Percentiles rank a stretch among this genome's conserved stretches.
phyloP scores from a whole-genome alignment of 2,329 filamentous ascomycete species.

The Sclerotinia borealis region DNA sequence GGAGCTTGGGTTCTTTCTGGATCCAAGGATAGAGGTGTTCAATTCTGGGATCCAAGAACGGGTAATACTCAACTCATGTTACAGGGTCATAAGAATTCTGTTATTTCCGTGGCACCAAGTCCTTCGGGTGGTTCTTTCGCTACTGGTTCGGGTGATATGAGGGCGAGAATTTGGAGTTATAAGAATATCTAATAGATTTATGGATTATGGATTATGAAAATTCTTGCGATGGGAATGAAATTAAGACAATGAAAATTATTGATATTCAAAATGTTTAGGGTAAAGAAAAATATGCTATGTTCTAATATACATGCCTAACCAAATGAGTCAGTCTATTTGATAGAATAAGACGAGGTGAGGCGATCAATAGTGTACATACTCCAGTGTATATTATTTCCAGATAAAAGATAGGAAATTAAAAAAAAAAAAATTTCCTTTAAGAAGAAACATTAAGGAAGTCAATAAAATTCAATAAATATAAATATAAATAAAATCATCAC shows the following conservation, averaged over 20 bases:
- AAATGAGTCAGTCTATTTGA: no score
- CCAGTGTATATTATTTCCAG: no score
- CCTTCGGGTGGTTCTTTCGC: slow-evolving; percentile 80
- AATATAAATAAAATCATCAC: no score
- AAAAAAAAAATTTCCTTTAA: no score
- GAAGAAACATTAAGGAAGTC: no score
- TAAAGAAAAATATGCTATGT: no score
- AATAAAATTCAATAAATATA: no score
- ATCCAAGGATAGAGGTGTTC: slow-evolving; percentile 93
- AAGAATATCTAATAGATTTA: slow-evolving; percentile 32
- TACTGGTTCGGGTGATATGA: slow-evolving; percentile 95
- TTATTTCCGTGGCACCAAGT: slow-evolving; percentile 94
- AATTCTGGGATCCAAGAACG: slow-evolving; percentile 96
- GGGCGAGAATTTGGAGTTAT: slow-evolving; percentile 94
- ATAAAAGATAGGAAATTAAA: no score
- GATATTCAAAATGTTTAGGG: background rate
- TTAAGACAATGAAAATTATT: background rate
- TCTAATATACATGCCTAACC: no score
- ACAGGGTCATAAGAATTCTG: slow-evolving; percentile 97
- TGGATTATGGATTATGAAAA: no score
- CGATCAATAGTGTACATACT: no score
- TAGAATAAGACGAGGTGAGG: no score
- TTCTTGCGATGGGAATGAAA: background rate
- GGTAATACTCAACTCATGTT: slow-evolving; percentile 96
- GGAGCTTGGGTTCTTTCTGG: slow-evolving; percentile 94